A percentile compares a stretch with the other conserved stretches of the same genome.
These are phyloP conservation scores for Exophiala calicioides DNA, from an alignment of 2,329 filamentous ascomycete genomes.

Conservation along the genomic window DNA sequence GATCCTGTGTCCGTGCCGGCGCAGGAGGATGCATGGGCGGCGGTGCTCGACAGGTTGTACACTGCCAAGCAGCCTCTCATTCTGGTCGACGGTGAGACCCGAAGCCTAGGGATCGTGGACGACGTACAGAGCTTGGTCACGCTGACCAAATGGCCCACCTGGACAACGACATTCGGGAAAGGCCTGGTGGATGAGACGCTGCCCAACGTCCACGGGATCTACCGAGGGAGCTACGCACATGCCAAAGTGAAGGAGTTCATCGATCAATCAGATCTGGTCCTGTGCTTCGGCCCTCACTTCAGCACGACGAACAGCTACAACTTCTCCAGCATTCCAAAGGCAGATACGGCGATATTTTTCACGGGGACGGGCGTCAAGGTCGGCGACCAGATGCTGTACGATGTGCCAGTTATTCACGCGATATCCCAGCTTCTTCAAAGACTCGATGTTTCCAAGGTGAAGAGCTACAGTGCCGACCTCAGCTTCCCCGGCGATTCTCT, in stretches of 20 bases:
- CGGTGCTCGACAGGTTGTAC: slow-evolving; percentile 51
- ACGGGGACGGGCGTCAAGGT: slow-evolving; percentile 37
- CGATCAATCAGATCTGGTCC: slow-evolving; percentile 45
- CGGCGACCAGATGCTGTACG: slow-evolving; percentile 34
- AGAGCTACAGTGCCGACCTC: no score
- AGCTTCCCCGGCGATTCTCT: no score
- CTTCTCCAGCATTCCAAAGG: slow-evolving; percentile 41
- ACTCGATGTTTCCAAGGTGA: no score
- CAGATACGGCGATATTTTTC: slow-evolving; percentile 38
- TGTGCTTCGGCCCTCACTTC: slow-evolving; percentile 50
- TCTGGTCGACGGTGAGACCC: slow-evolving; percentile 53
- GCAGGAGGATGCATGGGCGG: slow-evolving; percentile 55
- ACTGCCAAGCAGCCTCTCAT: slow-evolving; percentile 50
- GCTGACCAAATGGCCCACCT: slow-evolving; percentile 50
- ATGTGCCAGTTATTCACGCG: slow-evolving; percentile 23
- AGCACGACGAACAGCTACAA: slow-evolving; percentile 49
- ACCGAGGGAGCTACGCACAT: slow-evolving; percentile 45
- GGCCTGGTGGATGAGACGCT: slow-evolving; percentile 51
- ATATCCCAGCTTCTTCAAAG: no score
- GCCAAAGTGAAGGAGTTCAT: slow-evolving; percentile 40
- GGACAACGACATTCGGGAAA: slow-evolving; percentile 50
- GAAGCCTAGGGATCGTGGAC: slow-evolving; percentile 42
- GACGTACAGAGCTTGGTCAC: slow-evolving; percentile 45
- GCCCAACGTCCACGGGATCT: slow-evolving; percentile 52
- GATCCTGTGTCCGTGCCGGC: slow-evolving; percentile 37